Evolutionary conservation across 305 asterid species (phyloP).

Genomic region (Solanum hybrid): DNA sequence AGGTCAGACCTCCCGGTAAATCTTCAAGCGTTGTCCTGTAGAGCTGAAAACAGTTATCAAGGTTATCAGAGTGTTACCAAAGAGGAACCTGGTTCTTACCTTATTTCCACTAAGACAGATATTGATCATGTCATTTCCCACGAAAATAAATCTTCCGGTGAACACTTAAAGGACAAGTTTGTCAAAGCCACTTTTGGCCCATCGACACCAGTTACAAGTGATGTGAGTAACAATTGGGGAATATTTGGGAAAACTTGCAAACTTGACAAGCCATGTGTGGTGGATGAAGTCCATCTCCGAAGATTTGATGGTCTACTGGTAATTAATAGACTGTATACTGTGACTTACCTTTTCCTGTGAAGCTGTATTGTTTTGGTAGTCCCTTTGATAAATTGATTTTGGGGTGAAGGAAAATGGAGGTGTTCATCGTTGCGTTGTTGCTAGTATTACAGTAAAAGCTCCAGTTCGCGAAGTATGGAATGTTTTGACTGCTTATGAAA

Average conservation of each 20-base stretch:
- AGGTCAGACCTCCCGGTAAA: constrained; percentile 92
- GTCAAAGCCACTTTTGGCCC: constrained; percentile 56
- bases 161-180: constrained; percentile 33
- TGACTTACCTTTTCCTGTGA: constrained; percentile 8
- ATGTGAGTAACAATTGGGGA: constrained; percentile 65
- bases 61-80: constrained; percentile 33
- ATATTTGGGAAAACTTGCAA: constrained; percentile 67
- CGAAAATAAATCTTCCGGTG: constrained; percentile 24
- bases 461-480: constrained; percentile 87
- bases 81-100: constrained; percentile 12
- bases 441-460: constrained; percentile 91
- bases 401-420: constrained; percentile 86
- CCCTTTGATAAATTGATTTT: constrained; percentile 23
- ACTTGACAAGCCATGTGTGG: constrained; percentile 62
- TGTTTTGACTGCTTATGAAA: constrained; percentile 83
- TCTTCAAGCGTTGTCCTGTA: constrained; percentile 76
- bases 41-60: constrained; percentile 67
- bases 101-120: constrained; percentile 24
- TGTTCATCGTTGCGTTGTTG: constrained; percentile 88
- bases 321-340: constrained; percentile 18
- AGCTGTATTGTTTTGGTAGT: constrained; percentile 6
- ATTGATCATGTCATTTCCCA: constrained; percentile 20
- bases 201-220: constrained; percentile 52
- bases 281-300: constrained; percentile 95
- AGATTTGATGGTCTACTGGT: constrained; percentile 96